Evolutionary conservation across 371 early-diverging fungal species (phyloP), one percentile per base, ranked within the genome.

Genomic region (Synchytrium microbalum): DNA sequence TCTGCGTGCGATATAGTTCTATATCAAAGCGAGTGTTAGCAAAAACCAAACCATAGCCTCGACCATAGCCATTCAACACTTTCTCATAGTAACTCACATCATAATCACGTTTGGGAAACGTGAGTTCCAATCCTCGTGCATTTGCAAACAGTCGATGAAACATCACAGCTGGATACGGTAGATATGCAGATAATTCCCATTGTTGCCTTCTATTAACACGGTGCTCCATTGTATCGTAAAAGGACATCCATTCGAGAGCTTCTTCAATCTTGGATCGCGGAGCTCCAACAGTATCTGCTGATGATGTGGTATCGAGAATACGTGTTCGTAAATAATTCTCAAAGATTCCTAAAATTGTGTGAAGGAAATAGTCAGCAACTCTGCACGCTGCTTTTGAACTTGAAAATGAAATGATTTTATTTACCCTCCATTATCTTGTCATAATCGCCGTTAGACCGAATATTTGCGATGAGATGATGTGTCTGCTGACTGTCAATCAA

Each of bases 91-190:
- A 16, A 31, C 65, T 58, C 65, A 86, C 86, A 69, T 90, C 89
- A 72, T 86, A 89, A 27, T 90, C 90, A 19, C 79, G 72, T 60
- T 82, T 80, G 25, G 98, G 95, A 69, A 85, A 97, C 68, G 85
- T 86, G n/a, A 93, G 78, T 53, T 78, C 74, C 53, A 79, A 78
- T 26, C 78, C 59, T 83, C 69, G 3, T 86, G 79, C 1, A 86
- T 85, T 28, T 1, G 93, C 88, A 75, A 93, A 95, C 16, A 89
- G 85, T 1, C 85, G 82, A 71, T 95, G 89, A 65, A 93, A 88
- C 32, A 79, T 85, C 25, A 89, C 79, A 2, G 90, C 52, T 0
- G 90, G 75, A 70, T 85, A 92, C 0, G 90, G 81, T 27, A 86
- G 60, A 69, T 94, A 96, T 5, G 76, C 76, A 26, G 75, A 73